phyloP scores from a whole-genome alignment of 768 basidiomycete genomes.

The Stropharia rugosoannulata region DNA sequence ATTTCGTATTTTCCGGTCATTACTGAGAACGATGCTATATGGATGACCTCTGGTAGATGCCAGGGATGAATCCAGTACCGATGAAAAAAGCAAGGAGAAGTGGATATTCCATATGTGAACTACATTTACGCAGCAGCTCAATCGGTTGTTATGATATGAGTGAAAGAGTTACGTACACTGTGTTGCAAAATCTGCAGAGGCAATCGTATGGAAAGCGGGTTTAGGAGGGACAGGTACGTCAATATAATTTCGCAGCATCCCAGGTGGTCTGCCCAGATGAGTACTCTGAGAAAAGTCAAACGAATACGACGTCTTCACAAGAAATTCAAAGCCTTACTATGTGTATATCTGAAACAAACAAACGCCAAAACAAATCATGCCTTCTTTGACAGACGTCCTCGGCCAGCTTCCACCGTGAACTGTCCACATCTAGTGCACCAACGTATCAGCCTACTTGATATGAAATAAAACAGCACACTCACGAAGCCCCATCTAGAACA shows the following conservation, averaged over 20 bases:
- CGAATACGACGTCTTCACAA: neutral
- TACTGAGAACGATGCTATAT: slow-evolving; percentile 52
- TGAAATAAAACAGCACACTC: slow-evolving; percentile 12
- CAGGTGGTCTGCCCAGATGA: slow-evolving; percentile 58
- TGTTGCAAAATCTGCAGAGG: neutral
- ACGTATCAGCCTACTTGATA: neutral
- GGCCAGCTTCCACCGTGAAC: slow-evolving; percentile 58
- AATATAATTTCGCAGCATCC: slow-evolving; percentile 48
- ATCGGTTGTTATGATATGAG: neutral
- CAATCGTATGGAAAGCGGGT: neutral
- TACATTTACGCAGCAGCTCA: slow-evolving; percentile 19
- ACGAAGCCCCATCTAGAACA: slow-evolving; percentile 51
- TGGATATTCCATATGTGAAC: slow-evolving; percentile 58
- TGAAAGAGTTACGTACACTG: slow-evolving; percentile 8
- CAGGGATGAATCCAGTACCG: slow-evolving; percentile 49
- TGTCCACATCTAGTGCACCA: slow-evolving; percentile 49
- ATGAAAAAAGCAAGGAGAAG: slow-evolving; percentile 52
- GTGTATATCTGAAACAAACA: slow-evolving; percentile 65
- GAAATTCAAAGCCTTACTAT: slow-evolving; percentile 35
- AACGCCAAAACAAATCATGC: slow-evolving; percentile 63
- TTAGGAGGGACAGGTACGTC: slow-evolving; percentile 56
- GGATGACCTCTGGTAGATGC: slow-evolving; percentile 45
- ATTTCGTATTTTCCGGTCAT: slow-evolving; percentile 63
- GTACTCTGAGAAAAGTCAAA: slow-evolving; percentile 45
- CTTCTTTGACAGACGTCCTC: slow-evolving; percentile 44